Evolutionary conservation across 192 early-diverging fungal species (phyloP).

Genomic region (Coemansia sp.): DNA sequence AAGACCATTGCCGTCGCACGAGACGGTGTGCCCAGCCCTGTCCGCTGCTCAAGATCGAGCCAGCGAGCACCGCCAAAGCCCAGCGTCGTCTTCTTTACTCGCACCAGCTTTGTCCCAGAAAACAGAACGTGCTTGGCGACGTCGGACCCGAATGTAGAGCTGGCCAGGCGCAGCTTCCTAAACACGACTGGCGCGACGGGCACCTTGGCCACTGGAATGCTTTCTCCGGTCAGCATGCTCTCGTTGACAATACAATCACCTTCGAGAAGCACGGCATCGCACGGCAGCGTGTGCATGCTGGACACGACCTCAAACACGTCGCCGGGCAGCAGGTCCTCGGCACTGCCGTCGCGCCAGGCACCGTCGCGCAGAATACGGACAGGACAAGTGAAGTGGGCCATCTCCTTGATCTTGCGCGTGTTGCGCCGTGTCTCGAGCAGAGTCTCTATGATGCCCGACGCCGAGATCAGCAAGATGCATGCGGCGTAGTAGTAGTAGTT

Average conservation of each 20-base stretch:
- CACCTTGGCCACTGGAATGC: slow-evolving; percentile 86
- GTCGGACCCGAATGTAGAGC: slow-evolving; percentile 53
- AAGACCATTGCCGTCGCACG: slow-evolving; percentile 81
- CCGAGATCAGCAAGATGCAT: slow-evolving; percentile 87
- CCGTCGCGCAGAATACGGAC: slow-evolving; percentile 67
- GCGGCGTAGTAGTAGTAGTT: slow-evolving; percentile 94
- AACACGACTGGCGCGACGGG: slow-evolving; percentile 72
- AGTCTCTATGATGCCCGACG: slow-evolving; percentile 68
- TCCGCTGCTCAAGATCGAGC: slow-evolving; percentile 38
- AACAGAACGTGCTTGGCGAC: slow-evolving; percentile 85
- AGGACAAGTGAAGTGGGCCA: slow-evolving; percentile 82
- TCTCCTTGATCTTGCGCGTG: slow-evolving; percentile 64
- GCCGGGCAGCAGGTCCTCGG: slow-evolving; percentile 91
- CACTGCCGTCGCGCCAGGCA: slow-evolving; percentile 44
- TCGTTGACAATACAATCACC: slow-evolving; percentile 98
- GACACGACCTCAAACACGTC: slow-evolving; percentile 84
- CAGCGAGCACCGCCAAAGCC: slow-evolving; percentile 42
- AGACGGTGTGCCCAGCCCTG: slow-evolving; percentile 40
- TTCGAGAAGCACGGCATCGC: slow-evolving; percentile 85
- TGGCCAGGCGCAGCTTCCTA: slow-evolving; percentile 45
- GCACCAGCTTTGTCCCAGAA: slow-evolving; percentile 86
- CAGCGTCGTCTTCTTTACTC: slow-evolving; percentile 54
- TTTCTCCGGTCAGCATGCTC: slow-evolving; percentile 97
- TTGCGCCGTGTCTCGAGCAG: slow-evolving; percentile 73
- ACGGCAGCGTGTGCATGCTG: slow-evolving; percentile 67